Base-by-base conservation (phyloP, 352 stramenopile species). In the Pythium rhizo-oryzae region DNA sequence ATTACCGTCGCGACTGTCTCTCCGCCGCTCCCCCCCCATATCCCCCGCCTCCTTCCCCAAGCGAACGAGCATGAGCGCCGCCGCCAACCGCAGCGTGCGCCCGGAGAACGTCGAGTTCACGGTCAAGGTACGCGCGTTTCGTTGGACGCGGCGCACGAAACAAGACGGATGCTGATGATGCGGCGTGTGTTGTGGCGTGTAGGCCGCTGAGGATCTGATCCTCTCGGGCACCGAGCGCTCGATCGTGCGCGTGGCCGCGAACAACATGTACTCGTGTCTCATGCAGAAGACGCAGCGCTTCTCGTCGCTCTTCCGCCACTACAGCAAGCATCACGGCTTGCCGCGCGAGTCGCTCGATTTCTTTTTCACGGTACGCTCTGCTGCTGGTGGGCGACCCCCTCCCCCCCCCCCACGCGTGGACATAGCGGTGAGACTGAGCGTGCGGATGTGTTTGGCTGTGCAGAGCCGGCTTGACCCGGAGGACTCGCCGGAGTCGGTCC, bases 281-380 rank as follows among this genome's bases (percentile, higher is more conserved):
- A 99, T 99, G 97, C 90, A 99, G 57, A 99, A 99, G 78, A 98
- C 96, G 21, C 97, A 99, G 82, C 91, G 96, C 21, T 99, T 99
- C 76, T 98, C 94, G 30, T 98, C 90, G 59, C 88, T 99, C 21
- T 99, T 99, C 70, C 96, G 96, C 53, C 97, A 99, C 81, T 99
- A 99, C 78, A 98, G 96, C 74, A 99, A 99, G 77, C 98, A 99
- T 79, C 97, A 99, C 78, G 97, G 97, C 6, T 71, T 99, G 46
- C 84, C 96, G 11, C 97, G 98, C 70, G 96, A 99, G 62, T 94
- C 97, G 65, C 82, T 99, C 39, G 97, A 99, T 70, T 99, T 99
- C 69, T 99, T 98, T 79, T 99, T 99, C 74, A 97, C 91, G 65
- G 91, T 95, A 59, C n/a, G 43, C 11, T 33, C n/a, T n/a, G n/a